Conservation (phyloP, 495 filamentous ascomycete genomes). For the Talaromyces borbonicus region DNA sequence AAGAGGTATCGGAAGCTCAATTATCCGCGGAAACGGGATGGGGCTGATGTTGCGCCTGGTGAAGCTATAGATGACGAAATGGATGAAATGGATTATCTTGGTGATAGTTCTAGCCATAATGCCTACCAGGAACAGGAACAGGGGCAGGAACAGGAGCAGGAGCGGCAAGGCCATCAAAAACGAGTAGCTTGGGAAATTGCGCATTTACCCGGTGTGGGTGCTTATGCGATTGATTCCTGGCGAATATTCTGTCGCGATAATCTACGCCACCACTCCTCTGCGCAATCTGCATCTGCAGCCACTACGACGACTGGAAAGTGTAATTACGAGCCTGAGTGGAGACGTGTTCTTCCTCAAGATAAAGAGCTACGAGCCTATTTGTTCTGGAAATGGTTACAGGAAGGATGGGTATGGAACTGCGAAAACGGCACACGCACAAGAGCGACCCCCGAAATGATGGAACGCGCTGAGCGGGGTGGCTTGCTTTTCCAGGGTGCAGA, state of each 20-base stretch:
- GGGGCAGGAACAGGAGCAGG: background rate
- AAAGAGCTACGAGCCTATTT: conserved; percentile 85
- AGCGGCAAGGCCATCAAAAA: conserved; percentile 14
- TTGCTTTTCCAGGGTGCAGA: conserved; percentile 53
- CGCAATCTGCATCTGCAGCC: background rate
- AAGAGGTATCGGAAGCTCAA: conserved; percentile 55
- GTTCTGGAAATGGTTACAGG: conserved; percentile 83
- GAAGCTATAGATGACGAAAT: conserved; percentile 37
- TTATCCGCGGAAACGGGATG: conserved; percentile 53
- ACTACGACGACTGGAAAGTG: conserved; percentile 11
- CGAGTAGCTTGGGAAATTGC: conserved; percentile 74
- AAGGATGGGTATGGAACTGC: conserved; percentile 76
- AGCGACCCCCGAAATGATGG: conserved; percentile 45
- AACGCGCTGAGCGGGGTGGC: conserved; percentile 48
- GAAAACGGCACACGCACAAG: conserved; percentile 52
- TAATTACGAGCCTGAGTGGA: conserved; percentile 63
- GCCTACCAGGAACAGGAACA: too few relatives aligned
- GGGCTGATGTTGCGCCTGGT: conserved; percentile 38
- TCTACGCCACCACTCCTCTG: conserved; percentile 39
- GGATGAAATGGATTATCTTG: background rate
- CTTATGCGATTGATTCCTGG: conserved; percentile 87
- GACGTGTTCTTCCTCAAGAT: conserved; percentile 70
- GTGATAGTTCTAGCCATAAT: too few relatives aligned
- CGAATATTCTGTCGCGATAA: conserved; percentile 86
- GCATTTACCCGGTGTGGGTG: conserved; percentile 71